Percentiles rank a stretch among this genome's conserved stretches.
Conservation (phyloP, 192 early-diverging fungal genomes). For the Mortierella antarctica region DNA sequence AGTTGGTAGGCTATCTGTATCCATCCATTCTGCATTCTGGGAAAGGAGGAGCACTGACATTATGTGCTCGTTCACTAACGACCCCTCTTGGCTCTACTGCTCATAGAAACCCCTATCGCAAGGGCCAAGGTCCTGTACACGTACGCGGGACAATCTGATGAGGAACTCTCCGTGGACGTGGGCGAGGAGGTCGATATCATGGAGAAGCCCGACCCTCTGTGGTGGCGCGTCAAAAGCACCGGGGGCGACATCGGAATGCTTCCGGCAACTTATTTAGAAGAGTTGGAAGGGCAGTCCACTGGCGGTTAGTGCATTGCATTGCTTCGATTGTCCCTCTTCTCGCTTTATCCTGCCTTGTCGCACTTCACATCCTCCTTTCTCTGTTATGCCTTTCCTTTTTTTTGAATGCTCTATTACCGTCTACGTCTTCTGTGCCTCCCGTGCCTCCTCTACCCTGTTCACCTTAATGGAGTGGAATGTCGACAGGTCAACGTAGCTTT, state of each 20-base stretch:
- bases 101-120: slow-evolving; percentile 17
- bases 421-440: background rate
- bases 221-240: slow-evolving; percentile 52
- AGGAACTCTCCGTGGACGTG: slow-evolving; percentile 71
- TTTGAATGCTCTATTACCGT: background rate
- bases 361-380: background rate
- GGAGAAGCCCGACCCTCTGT: slow-evolving; percentile 53
- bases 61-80: background rate
- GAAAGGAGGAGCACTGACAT: too few species aligned
- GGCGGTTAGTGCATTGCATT: slow-evolving; percentile 50
- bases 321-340: slow-evolving; percentile 4
- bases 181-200: slow-evolving; percentile 69
- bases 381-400: background rate
- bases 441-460: too few species aligned
- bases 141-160: slow-evolving; percentile 42
- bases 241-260: slow-evolving; percentile 53
- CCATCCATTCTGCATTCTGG: background rate
- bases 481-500: background rate
- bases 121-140: slow-evolving; percentile 33
- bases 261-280: slow-evolving; percentile 59
- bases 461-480: too few species aligned
- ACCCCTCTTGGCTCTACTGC: background rate
- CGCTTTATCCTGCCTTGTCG: background rate
- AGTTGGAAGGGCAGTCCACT: slow-evolving; percentile 42
- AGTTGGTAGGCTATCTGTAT: slow-evolving; percentile 11